Evolutionary conservation across 768 basidiomycete species (phyloP).

Genomic region (Collybia mongolica): DNA sequence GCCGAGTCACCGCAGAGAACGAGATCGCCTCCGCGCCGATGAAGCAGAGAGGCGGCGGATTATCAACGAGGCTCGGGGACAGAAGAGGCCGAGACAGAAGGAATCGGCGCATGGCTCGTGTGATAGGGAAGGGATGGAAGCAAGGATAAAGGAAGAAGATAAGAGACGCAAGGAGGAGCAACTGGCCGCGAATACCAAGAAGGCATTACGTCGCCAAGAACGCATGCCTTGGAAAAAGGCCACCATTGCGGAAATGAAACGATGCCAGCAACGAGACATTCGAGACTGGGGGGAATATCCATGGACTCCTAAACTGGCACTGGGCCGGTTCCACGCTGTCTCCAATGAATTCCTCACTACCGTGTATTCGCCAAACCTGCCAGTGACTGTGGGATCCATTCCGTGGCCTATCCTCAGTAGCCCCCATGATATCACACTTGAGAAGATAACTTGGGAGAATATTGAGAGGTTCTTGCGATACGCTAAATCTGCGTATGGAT

Average conservation of each 20-base stretch:
- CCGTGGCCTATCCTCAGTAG: constrained; percentile 13
- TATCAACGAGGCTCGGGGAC: too few relatives aligned
- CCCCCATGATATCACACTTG: neutral
- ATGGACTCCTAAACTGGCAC: constrained; percentile 2
- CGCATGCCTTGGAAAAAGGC: neutral
- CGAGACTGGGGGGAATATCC: neutral
- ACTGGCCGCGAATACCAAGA: neutral
- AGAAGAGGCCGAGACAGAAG: too few relatives aligned
- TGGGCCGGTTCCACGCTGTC: constrained; percentile 2
- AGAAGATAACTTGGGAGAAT: constrained; percentile 37
- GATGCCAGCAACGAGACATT: neutral
- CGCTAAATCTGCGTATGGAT: constrained; percentile 32
- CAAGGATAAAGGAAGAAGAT: neutral
- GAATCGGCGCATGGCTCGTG: too few relatives aligned
- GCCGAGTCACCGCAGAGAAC: too few relatives aligned
- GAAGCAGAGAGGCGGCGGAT: too few relatives aligned
- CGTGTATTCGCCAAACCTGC: constrained; percentile 20
- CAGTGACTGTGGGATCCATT: constrained; percentile 9
- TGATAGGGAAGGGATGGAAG: neutral
- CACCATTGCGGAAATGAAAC: neutral
- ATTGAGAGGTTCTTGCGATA: constrained; percentile 54
- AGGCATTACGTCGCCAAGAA: neutral
- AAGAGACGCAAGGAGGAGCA: neutral
- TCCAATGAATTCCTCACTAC: constrained; percentile 15
- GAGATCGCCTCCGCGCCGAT: too few relatives aligned